Evolutionary conservation across 192 early-diverging fungal genomes (phyloP).

Genomic region (Rhizoclosmatium globosum): DNA sequence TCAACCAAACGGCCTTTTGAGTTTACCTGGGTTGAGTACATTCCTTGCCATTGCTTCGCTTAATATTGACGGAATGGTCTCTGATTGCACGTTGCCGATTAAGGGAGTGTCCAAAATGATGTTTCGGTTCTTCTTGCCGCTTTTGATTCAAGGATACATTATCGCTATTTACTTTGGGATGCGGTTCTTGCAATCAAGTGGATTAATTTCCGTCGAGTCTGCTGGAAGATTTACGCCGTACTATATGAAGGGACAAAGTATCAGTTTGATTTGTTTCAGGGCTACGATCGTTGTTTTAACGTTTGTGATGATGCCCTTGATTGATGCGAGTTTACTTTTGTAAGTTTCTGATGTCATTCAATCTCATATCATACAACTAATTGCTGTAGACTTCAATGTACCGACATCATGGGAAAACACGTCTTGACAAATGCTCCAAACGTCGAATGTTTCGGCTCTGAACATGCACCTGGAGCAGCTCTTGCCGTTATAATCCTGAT

Average conservation of each 20-base stretch:
- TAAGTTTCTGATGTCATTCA: background rate
- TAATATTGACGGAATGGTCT: constrained; percentile 35
- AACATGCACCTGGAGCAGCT: background rate
- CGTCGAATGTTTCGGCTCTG: constrained; percentile 7
- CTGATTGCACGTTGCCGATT: constrained; percentile 30
- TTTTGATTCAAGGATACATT: constrained; percentile 19
- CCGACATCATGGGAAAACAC: constrained; percentile 8
- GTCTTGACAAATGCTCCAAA: constrained; percentile 1
- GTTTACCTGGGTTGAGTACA: constrained; percentile 6
- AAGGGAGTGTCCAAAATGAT: constrained; percentile 18
- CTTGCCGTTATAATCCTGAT: constrained; percentile 30
- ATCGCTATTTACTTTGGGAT: constrained; percentile 19
- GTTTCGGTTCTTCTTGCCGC: constrained; percentile 36
- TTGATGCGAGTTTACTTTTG: constrained; percentile 26
- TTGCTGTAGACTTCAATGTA: constrained; percentile 23
- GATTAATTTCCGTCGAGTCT: background rate
- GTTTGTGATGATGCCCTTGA: constrained; percentile 37
- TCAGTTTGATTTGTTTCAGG: constrained; percentile 32
- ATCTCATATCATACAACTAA: background rate
- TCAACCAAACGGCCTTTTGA: background rate
- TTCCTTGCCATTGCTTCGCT: constrained; percentile 28
- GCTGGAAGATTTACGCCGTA: constrained; percentile 6
- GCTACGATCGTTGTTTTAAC: constrained; percentile 21
- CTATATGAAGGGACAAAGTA: constrained; percentile 25
- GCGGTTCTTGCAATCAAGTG: constrained; percentile 14